phyloP scores from a whole-genome alignment of 805 yeast genomes.

The Saccharomycopsis sp. region DNA sequence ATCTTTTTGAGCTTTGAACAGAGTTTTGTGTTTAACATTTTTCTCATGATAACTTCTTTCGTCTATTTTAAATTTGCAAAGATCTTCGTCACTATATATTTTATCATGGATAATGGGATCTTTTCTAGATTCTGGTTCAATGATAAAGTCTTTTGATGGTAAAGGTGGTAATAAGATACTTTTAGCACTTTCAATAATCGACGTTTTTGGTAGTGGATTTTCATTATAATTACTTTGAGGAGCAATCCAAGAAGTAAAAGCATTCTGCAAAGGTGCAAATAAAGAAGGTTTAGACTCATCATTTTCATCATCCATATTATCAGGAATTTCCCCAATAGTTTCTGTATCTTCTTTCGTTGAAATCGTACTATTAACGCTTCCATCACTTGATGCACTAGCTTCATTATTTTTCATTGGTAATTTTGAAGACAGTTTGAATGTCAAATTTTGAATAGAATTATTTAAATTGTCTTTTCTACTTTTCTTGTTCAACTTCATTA shows the following conservation, averaged over 20 bases:
- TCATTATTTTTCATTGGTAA: neutral
- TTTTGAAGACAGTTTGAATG: neutral
- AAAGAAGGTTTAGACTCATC: conserved; percentile 4
- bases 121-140: conserved; percentile 51
- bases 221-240: conserved; percentile 20
- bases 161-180: conserved; percentile 59
- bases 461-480: conserved; percentile 1
- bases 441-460: neutral
- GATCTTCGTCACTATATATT: conserved; percentile 41
- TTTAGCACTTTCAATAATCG: conserved; percentile 61
- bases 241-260: conserved; percentile 34
- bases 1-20: neutral
- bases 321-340: conserved; percentile 3
- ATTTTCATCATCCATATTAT: neutral
- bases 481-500: conserved; percentile 20
- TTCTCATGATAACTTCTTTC: neutral
- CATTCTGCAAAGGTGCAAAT: conserved; percentile 33
- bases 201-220: conserved; percentile 45
- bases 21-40: neutral
- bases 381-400: neutral
- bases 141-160: conserved; percentile 50
- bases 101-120: conserved; percentile 60
- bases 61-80: conserved; percentile 27
- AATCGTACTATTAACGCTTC: neutral
- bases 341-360: neutral